A percentile compares a stretch with the other conserved stretches of the same genome.
Conservation (phyloP, 441 rosid species). For the California macrophylla region DNA sequence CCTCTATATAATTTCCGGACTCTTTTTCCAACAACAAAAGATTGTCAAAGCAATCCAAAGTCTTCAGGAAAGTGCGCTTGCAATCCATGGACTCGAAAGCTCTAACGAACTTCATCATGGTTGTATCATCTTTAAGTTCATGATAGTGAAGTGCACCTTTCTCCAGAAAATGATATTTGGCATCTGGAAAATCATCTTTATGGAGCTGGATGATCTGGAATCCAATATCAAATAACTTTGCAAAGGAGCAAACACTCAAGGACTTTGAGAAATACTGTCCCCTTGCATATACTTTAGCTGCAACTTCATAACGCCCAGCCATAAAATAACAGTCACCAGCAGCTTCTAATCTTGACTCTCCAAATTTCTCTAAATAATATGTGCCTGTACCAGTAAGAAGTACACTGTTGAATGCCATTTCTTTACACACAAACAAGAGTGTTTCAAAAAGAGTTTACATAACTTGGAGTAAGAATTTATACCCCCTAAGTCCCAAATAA, state of each 20-base stretch:
- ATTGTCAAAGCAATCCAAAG: slow-evolving; percentile 28
- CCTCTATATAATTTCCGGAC: slow-evolving; percentile 31
- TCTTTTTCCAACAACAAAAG: slow-evolving; percentile 36
- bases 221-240: slow-evolving; percentile 36
- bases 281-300: slow-evolving; percentile 40
- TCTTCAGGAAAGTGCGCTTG: slow-evolving; percentile 25
- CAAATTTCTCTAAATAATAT: slow-evolving; percentile 33
- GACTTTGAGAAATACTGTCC: slow-evolving; percentile 26
- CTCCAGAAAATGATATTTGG: slow-evolving; percentile 22
- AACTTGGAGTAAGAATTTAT: no score
- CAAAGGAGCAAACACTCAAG: slow-evolving; percentile 28
- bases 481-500: no score
- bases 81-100: slow-evolving; percentile 23
- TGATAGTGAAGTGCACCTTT: slow-evolving; percentile 30
- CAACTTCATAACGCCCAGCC: slow-evolving; percentile 28
- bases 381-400: slow-evolving; percentile 24
- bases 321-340: slow-evolving; percentile 41
- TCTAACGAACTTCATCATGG: slow-evolving; percentile 37
- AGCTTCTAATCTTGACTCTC: slow-evolving; percentile 23
- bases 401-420: neutral
- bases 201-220: neutral
- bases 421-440: neutral
- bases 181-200: neutral
- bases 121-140: slow-evolving; percentile 18
- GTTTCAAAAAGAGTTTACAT: no score